phyloP scores from a whole-genome alignment of 345 rosid genomes.

The Microcos paniculata region DNA sequence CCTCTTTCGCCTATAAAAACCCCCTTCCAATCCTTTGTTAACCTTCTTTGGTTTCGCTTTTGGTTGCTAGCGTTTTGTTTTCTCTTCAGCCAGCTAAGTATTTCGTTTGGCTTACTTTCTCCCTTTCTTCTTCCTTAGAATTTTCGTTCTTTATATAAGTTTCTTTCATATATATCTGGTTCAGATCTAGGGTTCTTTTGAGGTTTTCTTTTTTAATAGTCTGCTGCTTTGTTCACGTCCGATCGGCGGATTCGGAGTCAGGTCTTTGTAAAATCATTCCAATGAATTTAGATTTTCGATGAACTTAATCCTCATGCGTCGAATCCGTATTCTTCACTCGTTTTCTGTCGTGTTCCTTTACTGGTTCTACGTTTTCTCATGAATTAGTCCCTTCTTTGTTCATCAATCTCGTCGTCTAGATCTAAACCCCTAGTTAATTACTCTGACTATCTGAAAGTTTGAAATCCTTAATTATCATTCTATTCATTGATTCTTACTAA shows the following conservation, averaged over 20 bases:
- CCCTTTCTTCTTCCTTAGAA: neutral
- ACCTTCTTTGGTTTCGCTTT: conserved; percentile 33
- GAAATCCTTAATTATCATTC: neutral
- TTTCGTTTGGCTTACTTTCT: neutral
- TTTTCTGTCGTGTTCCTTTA: conserved; percentile 91
- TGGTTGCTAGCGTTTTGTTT: neutral
- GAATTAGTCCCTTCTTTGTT: neutral
- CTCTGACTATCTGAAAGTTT: neutral
- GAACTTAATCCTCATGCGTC: conserved; percentile 64
- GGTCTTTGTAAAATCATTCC: conserved; percentile 17
- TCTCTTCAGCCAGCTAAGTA: conserved; percentile 29
- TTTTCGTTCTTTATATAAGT: neutral
- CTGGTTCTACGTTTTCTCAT: conserved; percentile 78
- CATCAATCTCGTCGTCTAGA: neutral
- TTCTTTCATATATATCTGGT: conserved; percentile 17
- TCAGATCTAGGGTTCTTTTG: conserved; percentile 30
- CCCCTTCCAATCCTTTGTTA: rapidly evolving
- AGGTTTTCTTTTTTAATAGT: neutral
- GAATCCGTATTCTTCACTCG: conserved; percentile 77
- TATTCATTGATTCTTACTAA: neutral
- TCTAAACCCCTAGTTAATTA: neutral
- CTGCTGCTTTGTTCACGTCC: neutral
- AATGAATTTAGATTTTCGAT: conserved; percentile 57
- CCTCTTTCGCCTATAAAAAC: conserved; percentile 23
- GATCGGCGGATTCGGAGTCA: conserved; percentile 11